Base-by-base conservation (phyloP, 225 moss, liverwort and hornwort genomes). In the Anthoceros angustus region DNA sequence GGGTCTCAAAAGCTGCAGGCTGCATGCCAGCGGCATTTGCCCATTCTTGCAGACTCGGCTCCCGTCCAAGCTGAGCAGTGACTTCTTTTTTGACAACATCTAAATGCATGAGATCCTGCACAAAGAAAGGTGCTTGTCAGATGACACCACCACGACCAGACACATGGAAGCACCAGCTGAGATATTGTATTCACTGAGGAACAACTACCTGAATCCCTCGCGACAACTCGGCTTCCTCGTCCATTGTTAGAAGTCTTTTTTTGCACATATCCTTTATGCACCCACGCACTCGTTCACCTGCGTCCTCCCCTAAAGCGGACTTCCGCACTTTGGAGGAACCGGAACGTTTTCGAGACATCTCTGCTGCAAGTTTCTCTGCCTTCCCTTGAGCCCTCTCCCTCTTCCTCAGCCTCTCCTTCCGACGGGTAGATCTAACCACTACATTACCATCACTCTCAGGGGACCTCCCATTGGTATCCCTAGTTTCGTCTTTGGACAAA, bases 11-110 rank as follows among this genome's bases (percentile, higher is more conserved):
- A 20, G 55, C 55, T 18, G 55, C 7, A 18, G n/a, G 18, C 55
- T 55, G 55, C 55, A 55, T 55, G 23, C 55, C 55, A 55, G 55
- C 55, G 14, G 55, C 55, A 55, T 55, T 55, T 55, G 55, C 55
- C 55, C 55, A 55, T 20, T 55, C 55, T 15, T 15, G n/a, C 8
- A 55, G 14, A 18, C n/a, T 55, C n/a, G 55, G 55, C n/a, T 55
- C 55, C 18, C 55, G 55, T 55, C 55, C 55, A 9, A 55, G 55
- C 55, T 55, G n/a, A 8, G 55, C 55, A 18, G 7, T 55, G 7
- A 55, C 7, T 15, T 55, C 8, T 18, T 9, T 55, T 23, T 23
- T 55, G 5, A 55, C 55, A 9, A 8, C 55, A n/a, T 7, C 23
- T 15, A 55, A 55, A 18, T 55, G 14, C 55, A 55, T 55, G n/a